Evolutionary conservation across 2,329 filamentous ascomycete species (phyloP), one percentile per base, ranked within the genome.

Genomic region (Aplosporella prunicola): DNA sequence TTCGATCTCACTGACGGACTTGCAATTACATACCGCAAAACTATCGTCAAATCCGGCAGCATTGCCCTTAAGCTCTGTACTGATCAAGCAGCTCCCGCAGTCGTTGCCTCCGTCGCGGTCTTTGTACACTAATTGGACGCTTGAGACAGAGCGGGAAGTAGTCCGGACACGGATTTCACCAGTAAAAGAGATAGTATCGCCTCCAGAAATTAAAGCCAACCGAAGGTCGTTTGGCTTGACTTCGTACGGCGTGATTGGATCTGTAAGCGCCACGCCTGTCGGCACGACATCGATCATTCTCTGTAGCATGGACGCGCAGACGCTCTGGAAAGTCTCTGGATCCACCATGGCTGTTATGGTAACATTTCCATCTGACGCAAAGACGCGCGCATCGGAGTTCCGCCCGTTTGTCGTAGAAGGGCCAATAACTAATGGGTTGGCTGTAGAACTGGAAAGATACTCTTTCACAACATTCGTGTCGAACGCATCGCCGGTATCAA

Each of bases 221-320:
- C 76, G 71, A 46, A 78, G 54, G 33, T 65, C 61, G 35, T 72
- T 69, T 3, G 75, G 75, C 59, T 79, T 80, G 47, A 78, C 65
- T 11, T 64, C 64, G 52, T 78, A 79, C 1, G 74, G 71, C 8
- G 56, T 53, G 39, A 78, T 67, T 2, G 69, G 62, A 32, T 68
- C 67, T 0, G 68, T 67, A 3, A 79, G 63, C 1, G 56, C 58
- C 3, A 75, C 69, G 3, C 60, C 61, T 3, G 55, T 49, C 2
- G 74, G 74, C 0, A 78, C 73, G 4, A 68, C 62, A n/a, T 80
- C 71, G 41, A 78, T 74, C 74, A 79, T 71, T 50, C 69, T 71
- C 49, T 74, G 69, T 25, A 78, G 55, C 13, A 78, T 63, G 4
- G 52, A 58, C 45, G 62, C 57, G 52, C 75, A 80, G 13, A 61